These are phyloP conservation scores for Taxillus chinensis DNA, from an alignment of 164 flowering plant species.

Conservation along the genomic window DNA sequence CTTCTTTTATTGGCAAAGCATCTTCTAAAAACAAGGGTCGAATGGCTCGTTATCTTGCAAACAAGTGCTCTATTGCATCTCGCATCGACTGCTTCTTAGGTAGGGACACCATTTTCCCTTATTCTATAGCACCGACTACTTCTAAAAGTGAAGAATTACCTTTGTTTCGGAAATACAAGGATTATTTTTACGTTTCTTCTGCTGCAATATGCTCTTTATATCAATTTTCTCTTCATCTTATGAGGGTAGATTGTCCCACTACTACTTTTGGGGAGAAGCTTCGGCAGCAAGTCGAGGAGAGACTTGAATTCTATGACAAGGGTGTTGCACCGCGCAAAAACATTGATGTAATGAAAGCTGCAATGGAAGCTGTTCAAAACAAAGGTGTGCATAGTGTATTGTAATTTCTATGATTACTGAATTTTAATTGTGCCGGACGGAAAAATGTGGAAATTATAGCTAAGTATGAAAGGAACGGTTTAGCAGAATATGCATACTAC, in stretches of 20 bases:
- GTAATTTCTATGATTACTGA: too few species aligned
- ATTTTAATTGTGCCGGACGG: too few species aligned
- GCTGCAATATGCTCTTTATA: too few species aligned
- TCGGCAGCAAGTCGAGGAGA: constrained; percentile 92
- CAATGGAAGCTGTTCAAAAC: constrained; percentile 37
- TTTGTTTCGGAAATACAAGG: too few species aligned
- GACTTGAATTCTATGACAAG: constrained; percentile 97
- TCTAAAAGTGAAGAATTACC: too few species aligned
- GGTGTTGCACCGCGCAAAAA: constrained; percentile 96
- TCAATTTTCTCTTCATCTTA: not conserved
- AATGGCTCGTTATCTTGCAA: constrained; percentile 96
- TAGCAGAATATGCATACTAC: too few species aligned
- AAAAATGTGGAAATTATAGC: too few species aligned
- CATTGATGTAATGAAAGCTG: constrained; percentile 89
- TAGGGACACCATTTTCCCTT: constrained; percentile 9
- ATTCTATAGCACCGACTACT: too few species aligned
- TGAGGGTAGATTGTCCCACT: constrained; percentile 39
- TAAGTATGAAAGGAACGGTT: too few species aligned
- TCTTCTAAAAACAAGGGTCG: constrained; percentile 89
- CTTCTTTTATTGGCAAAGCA: constrained; percentile 96
- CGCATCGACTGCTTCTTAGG: constrained; percentile 94
- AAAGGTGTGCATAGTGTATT: constrained; percentile 24
- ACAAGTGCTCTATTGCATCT: constrained; percentile 97
- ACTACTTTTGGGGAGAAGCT: constrained; percentile 87
- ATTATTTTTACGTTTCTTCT: too few species aligned